Evolutionary conservation across 2,329 filamentous ascomycete species (phyloP).

Genomic region (Colletotrichum acutatum): DNA sequence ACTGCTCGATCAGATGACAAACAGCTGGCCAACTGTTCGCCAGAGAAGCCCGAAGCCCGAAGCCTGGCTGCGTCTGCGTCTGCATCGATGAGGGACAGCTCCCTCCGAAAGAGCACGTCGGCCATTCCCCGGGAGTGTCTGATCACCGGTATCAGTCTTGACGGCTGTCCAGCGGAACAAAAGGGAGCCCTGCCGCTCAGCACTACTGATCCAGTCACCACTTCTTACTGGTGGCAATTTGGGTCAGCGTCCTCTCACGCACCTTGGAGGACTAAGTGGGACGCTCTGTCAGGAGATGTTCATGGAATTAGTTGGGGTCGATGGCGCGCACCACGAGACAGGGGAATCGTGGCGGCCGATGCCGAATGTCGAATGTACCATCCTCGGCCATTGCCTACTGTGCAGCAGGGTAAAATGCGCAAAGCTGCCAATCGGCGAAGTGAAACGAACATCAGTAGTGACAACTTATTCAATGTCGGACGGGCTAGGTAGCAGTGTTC

Average conservation of each 20-base stretch:
- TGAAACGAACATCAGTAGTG: neutral
- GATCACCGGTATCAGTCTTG: neutral
- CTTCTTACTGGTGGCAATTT: neutral
- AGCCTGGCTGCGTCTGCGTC: too few species aligned
- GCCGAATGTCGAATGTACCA: neutral
- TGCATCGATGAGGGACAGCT: neutral
- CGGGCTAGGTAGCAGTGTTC: too few species aligned
- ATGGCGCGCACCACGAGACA: neutral
- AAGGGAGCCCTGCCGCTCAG: neutral
- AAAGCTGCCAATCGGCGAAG: neutral
- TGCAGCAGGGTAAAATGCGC: neutral
- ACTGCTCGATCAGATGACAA: neutral
- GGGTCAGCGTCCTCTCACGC: neutral
- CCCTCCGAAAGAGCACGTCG: neutral
- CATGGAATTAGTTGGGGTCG: neutral
- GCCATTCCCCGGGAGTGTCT: neutral
- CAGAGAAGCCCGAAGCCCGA: neutral
- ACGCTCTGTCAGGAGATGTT: neutral
- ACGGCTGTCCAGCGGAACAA: neutral
- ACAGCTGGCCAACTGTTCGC: neutral
- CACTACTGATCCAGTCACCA: neutral
- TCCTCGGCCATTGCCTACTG: neutral
- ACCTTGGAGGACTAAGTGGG: too few species aligned
- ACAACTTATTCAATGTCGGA: neutral
- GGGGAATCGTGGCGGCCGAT: neutral